phyloP scores from a whole-genome alignment of 2,329 filamentous ascomycete species.

The Aspergillus ochraceus region DNA sequence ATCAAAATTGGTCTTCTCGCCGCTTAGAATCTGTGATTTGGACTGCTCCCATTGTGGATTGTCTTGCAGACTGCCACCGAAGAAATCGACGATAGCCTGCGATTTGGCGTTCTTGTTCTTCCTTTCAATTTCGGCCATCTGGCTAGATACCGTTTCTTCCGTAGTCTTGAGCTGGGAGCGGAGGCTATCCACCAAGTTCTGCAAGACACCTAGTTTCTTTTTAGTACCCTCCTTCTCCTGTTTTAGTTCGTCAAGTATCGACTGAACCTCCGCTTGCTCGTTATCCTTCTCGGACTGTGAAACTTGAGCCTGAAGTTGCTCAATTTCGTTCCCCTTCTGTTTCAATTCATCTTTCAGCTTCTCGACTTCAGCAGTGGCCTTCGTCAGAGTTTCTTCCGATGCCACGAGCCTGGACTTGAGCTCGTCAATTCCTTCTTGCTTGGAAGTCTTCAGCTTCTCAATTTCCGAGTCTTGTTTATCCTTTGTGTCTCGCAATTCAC shows the following conservation, averaged over 20 bases:
- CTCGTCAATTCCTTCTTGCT: constrained; percentile 44
- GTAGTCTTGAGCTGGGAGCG: constrained; percentile 56
- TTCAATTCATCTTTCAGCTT: constrained; percentile 40
- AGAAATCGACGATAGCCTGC: constrained; percentile 40
- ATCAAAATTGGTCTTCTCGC: constrained; percentile 35
- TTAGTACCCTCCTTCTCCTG: constrained; percentile 44
- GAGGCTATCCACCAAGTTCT: constrained; percentile 56
- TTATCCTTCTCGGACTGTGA: constrained; percentile 21
- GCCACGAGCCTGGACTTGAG: constrained; percentile 38
- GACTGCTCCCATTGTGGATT: constrained; percentile 37
- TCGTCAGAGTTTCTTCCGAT: constrained; percentile 33
- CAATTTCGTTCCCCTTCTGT: constrained; percentile 42
- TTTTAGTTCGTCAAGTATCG: constrained; percentile 36
- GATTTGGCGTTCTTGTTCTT: constrained; percentile 37
- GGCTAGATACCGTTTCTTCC: constrained; percentile 49
- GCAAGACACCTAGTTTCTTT: constrained; percentile 56
- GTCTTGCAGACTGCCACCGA: constrained; percentile 39
- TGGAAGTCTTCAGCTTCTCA: constrained; percentile 41
- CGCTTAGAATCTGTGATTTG: constrained; percentile 34
- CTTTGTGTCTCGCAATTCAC: constrained; percentile 54
- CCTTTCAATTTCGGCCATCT: constrained; percentile 45
- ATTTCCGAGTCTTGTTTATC: constrained; percentile 52
- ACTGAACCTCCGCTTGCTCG: constrained; percentile 25
- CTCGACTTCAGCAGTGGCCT: constrained; percentile 30
- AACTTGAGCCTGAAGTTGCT: constrained; percentile 32